Evolutionary conservation across 148 eudicot species (phyloP), one percentile per base, ranked within the genome.

Genomic region (Cornus controversa): DNA sequence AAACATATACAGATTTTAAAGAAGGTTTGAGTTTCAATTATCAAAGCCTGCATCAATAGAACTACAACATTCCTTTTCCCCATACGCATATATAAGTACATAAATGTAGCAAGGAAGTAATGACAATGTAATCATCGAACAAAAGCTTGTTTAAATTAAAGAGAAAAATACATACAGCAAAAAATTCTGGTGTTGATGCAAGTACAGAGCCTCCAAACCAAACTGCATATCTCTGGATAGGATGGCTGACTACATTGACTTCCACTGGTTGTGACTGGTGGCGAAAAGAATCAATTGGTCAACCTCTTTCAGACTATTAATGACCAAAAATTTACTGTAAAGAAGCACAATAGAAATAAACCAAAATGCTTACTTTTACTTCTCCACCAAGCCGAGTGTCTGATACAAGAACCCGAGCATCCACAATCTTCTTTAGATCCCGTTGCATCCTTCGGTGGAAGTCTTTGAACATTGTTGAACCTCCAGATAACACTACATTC

Each of bases 121-220:
- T 18, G 8, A 66, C 16, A 18, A n/a, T 75, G 63, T 22, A 75
- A 10, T 69, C 2, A 23, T 40, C 16, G 31, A 26, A 8, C 53
- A 26, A 57, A 24, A 62, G 13, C 47, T 53, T 22, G 8, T 11
- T 66, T 28, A 69, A 53, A 53, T 67, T 47, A 29, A 4, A 73
- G 64, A 79, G 66, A 74, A 62, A 72, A 34, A 57, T 79, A 84
- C 87, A 54, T 90, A 96, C 98, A 67, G 90, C 75, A 84, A 79
- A 96, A 80, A 91, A 96, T 80, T 93, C 99, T 6, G 93, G 98
- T 64, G 98, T 96, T 34, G 99, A 96, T 82, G 95, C 98, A 80
- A 96, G 95, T 25, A 96, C 98, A 31, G 99, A 96, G 76, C 99
- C 99, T 68, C 99, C 99, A 79, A 96, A 96, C 99, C 99, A 96